Conservation (phyloP, 2,329 filamentous ascomycete genomes). For the Penicillium capsulatum region DNA sequence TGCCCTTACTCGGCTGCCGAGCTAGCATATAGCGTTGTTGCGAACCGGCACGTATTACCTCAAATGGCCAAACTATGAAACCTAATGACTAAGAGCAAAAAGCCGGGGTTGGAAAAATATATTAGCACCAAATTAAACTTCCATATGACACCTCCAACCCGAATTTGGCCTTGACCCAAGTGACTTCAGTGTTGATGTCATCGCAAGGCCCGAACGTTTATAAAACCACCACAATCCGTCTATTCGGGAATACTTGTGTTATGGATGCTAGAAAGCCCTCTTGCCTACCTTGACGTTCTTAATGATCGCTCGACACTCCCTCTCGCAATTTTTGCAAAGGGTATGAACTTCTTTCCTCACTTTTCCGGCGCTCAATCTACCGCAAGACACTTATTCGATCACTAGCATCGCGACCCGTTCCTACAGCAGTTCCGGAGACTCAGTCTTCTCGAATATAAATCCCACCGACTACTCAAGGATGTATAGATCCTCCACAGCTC, state of each 20-base stretch:
- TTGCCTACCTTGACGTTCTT: not conserved
- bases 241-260: too few relatives aligned
- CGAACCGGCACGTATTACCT: too few relatives aligned
- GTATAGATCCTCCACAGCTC: conserved; percentile 5
- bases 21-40: too few relatives aligned
- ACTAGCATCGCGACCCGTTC: conserved; percentile 8
- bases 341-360: conserved; percentile 2
- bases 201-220: not conserved
- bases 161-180: too few relatives aligned
- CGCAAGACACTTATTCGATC: too few relatives aligned
- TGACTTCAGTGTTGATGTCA: conserved; percentile 10
- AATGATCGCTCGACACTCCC: conserved; percentile 4
- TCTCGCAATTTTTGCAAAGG: conserved; percentile 3
- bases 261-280: not conserved
- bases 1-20: too few relatives aligned
- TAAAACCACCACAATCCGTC: not conserved
- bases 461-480: conserved; percentile 24
- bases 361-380: too few relatives aligned
- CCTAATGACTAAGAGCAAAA: too few relatives aligned
- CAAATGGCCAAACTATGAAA: too few relatives aligned
- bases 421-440: conserved; percentile 18
- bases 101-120: too few relatives aligned
- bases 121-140: too few relatives aligned
- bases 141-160: too few relatives aligned
- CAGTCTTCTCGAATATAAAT: conserved; percentile 24